These are phyloP conservation scores for Trichoderma breve DNA, from an alignment of 2,329 filamentous ascomycete genomes.

Conservation along the genomic window DNA sequence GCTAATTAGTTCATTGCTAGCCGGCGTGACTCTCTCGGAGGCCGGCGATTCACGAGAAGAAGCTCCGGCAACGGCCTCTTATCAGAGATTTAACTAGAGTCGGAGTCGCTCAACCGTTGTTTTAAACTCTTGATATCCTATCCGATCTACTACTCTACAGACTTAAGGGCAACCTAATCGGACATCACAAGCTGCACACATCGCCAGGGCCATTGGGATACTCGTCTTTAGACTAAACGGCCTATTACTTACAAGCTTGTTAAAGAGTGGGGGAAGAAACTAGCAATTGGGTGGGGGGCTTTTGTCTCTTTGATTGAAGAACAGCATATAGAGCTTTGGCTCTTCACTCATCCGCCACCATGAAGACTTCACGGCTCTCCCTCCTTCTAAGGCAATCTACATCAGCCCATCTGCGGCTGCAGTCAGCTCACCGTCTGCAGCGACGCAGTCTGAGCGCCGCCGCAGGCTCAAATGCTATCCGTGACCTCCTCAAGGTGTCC, in stretches of 20 bases:
- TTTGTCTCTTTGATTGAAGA: neutral
- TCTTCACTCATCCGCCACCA: neutral
- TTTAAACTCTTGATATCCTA: neutral
- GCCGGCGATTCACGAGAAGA: conserved; percentile 11
- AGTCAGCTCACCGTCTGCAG: neutral
- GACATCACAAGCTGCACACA: neutral
- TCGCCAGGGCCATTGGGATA: neutral
- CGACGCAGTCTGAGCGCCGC: conserved; percentile 11
- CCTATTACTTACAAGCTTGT: neutral
- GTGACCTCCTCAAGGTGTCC: conserved; percentile 63
- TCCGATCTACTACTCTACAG: neutral
- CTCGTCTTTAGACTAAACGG: neutral
- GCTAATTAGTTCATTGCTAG: conserved; percentile 13
- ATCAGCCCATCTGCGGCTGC: neutral
- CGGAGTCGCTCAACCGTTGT: neutral
- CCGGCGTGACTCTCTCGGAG: conserved; percentile 10
- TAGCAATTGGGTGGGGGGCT: conserved; percentile 1
- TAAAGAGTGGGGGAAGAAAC: conserved; percentile 15
- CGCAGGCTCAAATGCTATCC: conserved; percentile 28
- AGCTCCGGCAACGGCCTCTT: neutral
- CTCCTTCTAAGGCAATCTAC: neutral
- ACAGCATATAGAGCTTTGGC: neutral
- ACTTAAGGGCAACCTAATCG: neutral
- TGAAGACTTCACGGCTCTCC: conserved; percentile 19
- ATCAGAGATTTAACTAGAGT: neutral